Base-by-base conservation (phyloP, 306 rosid species). In the Rubus parviflorus region DNA sequence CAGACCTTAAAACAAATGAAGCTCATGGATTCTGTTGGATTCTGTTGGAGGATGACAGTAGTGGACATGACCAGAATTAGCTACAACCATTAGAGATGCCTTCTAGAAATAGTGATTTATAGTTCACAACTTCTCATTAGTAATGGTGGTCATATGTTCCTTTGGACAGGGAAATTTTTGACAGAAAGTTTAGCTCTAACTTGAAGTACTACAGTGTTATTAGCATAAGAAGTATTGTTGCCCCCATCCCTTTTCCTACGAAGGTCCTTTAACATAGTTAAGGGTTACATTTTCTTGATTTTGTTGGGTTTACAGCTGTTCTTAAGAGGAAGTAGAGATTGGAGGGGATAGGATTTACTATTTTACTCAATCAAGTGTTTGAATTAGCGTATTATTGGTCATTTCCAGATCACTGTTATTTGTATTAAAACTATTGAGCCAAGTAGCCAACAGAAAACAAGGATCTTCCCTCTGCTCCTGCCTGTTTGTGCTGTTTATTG, bases 41-140 rank as follows among this genome's bases (percentile, higher is more conserved):
- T 80, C 25, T 3, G 35, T 58, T 61, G 62, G 10, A 8, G 67
- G 72, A 61, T 41, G 48, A 8, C 19, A 17, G 4, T 5, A 11
- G 74, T 41, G 17, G 57, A 41, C 4, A 22, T 38, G 80, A 65
- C 54, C 63, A 8, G 43, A 41, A 41, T 73, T 73, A 56, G 52
- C 41, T 20, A 40, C 8, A 8, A 23, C 22, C 16, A 0, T 40
- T 16, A 40, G 45, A 72, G 35, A 41, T 35, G 45, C 38, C 22
- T 23, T 57, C 23, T 57, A 8, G 64, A 43, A 20, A 17, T 43
- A 53, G 70, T 19, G 15, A 16, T 35, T 8, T 17, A 20, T 37
- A 5, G 23, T 75, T 47, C 23, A 8, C 19, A 56, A 73, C 9
- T 41, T 41, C 72, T n/a, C n/a, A 12, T 12, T 67, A 20, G n/a